Evolutionary conservation across 495 filamentous ascomycete species (phyloP).

Genomic region (Penicillium paradoxum): DNA sequence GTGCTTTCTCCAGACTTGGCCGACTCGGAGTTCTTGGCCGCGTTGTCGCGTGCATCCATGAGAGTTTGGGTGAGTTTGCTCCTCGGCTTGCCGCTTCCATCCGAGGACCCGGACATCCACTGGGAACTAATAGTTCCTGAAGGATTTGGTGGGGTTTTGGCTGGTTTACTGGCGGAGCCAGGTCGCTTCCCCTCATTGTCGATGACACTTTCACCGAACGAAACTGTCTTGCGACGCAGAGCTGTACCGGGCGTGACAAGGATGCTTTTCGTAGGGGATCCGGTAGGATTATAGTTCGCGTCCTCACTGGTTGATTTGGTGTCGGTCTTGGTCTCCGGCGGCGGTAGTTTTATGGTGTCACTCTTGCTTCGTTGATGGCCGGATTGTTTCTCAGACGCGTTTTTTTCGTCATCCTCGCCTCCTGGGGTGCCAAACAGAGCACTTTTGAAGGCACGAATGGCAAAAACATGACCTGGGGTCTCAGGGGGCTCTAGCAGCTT

Average conservation of each 20-base stretch:
- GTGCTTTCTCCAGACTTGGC: constrained; percentile 12
- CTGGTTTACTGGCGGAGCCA: constrained; percentile 25
- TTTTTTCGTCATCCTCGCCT: constrained; percentile 33
- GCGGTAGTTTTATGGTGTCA: constrained; percentile 16
- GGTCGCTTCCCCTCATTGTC: constrained; percentile 52
- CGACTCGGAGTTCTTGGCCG: constrained; percentile 22
- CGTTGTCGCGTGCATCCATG: constrained; percentile 41
- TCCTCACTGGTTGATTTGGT: constrained; percentile 23
- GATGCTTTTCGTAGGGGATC: constrained; percentile 73
- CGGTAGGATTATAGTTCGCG: constrained; percentile 29
- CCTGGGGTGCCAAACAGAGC: constrained; percentile 85
- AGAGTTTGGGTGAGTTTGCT: constrained; percentile 45
- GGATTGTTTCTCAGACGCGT: constrained; percentile 15
- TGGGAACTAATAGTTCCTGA: constrained; percentile 63
- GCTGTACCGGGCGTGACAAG: constrained; percentile 85
- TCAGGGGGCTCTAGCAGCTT: constrained; percentile 64
- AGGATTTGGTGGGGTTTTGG: constrained; percentile 33
- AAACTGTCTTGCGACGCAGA: constrained; percentile 80
- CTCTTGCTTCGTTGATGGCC: constrained; percentile 22
- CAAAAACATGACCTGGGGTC: constrained; percentile 91
- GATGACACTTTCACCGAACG: constrained; percentile 70
- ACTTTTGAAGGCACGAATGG: constrained; percentile 85
- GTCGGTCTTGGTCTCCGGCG: constrained; percentile 23
- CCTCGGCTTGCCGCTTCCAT: constrained; percentile 42
- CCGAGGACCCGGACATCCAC: constrained; percentile 51